Percentiles rank a stretch among this genome's conserved stretches.
phyloP scores from a whole-genome alignment of 805 yeast genomes.

The Blastobotrys mokoenaii region DNA sequence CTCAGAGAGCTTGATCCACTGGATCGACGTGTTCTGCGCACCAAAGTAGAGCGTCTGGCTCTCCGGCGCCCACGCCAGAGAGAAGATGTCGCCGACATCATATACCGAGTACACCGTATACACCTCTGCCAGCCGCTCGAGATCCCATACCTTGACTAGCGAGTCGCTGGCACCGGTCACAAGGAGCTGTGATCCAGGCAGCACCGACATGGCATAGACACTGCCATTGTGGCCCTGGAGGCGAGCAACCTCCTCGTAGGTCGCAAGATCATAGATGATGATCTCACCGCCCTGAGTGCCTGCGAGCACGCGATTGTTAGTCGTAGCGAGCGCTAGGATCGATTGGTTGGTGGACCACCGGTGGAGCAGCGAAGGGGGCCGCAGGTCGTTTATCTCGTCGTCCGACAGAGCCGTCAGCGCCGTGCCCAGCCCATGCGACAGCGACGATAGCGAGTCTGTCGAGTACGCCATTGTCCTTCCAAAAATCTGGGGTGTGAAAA shows the following conservation, averaged over 20 bases:
- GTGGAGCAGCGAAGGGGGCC: constrained; percentile 40
- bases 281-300: constrained; percentile 87
- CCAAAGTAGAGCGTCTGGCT: constrained; percentile 69
- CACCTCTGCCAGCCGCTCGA: constrained; percentile 34
- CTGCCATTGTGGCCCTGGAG: constrained; percentile 62
- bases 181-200: constrained; percentile 43
- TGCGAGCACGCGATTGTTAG: constrained; percentile 46
- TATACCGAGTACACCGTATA: constrained; percentile 75
- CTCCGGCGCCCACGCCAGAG: constrained; percentile 59
- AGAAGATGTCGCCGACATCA: constrained; percentile 91
- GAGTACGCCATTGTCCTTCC: no score
- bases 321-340: constrained; percentile 47
- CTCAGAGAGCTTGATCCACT: constrained; percentile 49
- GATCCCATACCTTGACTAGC: constrained; percentile 75
- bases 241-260: constrained; percentile 47
- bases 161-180: constrained; percentile 91
- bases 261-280: constrained; percentile 55
- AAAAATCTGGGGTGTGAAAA: no score
- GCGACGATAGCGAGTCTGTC: no score
- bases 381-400: background rate
- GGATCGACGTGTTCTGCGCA: constrained; percentile 83
- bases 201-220: constrained; percentile 52
- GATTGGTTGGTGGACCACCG: constrained; percentile 70
- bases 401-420: no score
- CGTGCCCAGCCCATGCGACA: no score